Base-by-base conservation (phyloP, 2,329 filamentous ascomycete species). In the Calycina herbarum region DNA sequence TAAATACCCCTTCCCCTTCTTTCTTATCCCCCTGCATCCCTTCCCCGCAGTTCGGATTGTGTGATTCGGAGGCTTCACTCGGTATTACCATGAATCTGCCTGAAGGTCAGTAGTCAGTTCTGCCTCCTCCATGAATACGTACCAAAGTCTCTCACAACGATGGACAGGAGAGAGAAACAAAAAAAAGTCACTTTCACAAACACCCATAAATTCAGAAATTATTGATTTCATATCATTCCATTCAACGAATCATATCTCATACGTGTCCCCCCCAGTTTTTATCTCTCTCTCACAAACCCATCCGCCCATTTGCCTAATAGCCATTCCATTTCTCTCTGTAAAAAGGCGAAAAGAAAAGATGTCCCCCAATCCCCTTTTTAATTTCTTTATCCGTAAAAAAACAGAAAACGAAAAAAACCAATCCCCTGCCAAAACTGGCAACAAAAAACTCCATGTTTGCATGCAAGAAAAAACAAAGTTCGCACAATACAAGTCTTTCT, bases 191-290 rank as follows among this genome's bases (percentile, higher is more conserved):
- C 27, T 3, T 29, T 29, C 27, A 29, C 20, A 20, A 20, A 20
- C 20, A 20, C 20, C 20, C 20, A 20, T 20, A 20, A 20, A 20
- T 20, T 20, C 20, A 20, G 20, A 2, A 15, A 45, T 6, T 2
- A 45, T 45, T 15, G 40, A 45, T 45, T 20, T 45, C 42, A 45
- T 48, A 48, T 20, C 45, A 48, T 48, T 48, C 45, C 45, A 48
- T 48, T 48, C n/a, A 48, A 48, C 45, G n/a, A 20, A 48, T 48
- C n/a, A 48, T 48, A 48, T 48, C 45, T 48, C 45, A 48, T 48
- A 48, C 45, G n/a, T n/a, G 10, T 48, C 10, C 45, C 17, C 42
- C 8, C 20, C 2, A n/a, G 5, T 20, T 48, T 20, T 17, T 15
- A 17, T 45, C 40, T 11, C 40, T n/a, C 15, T 45, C 40, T 15